Evolutionary conservation across 768 basidiomycete species (phyloP).

Genomic region (Suillus ampliporus): DNA sequence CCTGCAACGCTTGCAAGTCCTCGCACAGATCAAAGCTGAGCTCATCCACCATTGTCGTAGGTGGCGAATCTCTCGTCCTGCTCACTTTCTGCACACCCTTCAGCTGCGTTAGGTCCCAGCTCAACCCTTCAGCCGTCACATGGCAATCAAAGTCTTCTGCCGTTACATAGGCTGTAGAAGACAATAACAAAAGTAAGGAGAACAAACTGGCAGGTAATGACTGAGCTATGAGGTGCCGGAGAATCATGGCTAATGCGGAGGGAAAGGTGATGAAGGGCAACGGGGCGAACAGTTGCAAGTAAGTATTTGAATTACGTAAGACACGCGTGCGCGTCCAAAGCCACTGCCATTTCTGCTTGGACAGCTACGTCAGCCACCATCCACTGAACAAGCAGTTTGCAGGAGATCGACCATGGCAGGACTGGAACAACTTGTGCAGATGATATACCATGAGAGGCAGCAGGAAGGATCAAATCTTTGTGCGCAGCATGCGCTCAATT

Average conservation of each 20-base stretch:
- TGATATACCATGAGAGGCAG: constrained; percentile 83
- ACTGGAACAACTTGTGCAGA: constrained; percentile 54
- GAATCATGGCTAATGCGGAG: constrained; percentile 24
- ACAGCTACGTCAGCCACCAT: constrained; percentile 17
- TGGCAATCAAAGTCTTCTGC: constrained; percentile 62
- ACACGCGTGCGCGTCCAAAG: constrained; percentile 36
- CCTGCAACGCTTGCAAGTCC: constrained; percentile 54
- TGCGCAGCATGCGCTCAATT: constrained; percentile 87
- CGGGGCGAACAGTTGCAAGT: constrained; percentile 1
- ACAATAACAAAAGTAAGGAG: constrained; percentile 27
- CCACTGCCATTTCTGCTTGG: constrained; percentile 13
- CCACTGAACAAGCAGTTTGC: constrained; percentile 10
- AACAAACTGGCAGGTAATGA: constrained; percentile 11
- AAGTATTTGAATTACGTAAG: constrained; percentile 29
- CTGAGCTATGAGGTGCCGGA: constrained; percentile 19
- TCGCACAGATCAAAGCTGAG: constrained; percentile 73
- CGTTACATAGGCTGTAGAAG: constrained; percentile 24
- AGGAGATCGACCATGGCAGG: constrained; percentile 53
- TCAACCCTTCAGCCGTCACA: constrained; percentile 43
- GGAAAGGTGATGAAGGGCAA: constrained; percentile 6
- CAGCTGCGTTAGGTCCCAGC: constrained; percentile 67
- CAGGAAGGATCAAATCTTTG: constrained; percentile 83
- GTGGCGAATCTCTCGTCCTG: constrained; percentile 63
- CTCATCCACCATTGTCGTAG: constrained; percentile 63
- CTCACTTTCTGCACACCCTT: constrained; percentile 55